phyloP scores from a whole-genome alignment of 2,329 filamentous ascomycete species.

The Alternaria consortialis region DNA sequence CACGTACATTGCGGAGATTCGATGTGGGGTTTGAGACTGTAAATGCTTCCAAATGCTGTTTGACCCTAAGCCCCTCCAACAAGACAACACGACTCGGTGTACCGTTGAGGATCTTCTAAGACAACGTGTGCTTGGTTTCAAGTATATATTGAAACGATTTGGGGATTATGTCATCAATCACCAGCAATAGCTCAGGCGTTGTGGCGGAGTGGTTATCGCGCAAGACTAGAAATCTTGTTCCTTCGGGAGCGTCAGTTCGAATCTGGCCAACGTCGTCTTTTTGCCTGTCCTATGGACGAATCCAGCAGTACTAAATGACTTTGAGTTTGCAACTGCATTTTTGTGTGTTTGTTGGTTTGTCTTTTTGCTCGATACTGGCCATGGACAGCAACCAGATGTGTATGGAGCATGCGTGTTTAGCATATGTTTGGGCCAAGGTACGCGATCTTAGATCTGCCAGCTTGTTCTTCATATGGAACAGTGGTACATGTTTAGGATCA shows the following conservation, averaged over 20 bases:
- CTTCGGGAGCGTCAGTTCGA: constrained; percentile 24
- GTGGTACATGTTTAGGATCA: not conserved
- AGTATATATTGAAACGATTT: no score
- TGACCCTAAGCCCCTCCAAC: not conserved
- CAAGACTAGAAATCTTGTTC: constrained; percentile 25
- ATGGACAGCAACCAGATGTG: no score
- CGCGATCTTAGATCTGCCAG: not conserved
- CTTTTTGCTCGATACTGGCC: no score
- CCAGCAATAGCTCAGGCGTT: not conserved
- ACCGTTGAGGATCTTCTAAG: no score
- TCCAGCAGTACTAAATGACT: not conserved
- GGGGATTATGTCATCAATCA: not conserved
- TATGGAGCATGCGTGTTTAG: not conserved
- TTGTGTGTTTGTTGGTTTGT: not conserved
- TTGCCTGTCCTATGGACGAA: not conserved
- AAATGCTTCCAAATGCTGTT: not conserved
- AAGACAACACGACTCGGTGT: no score
- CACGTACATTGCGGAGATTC: not conserved
- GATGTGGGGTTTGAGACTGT: not conserved
- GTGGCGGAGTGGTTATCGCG: constrained; percentile 20
- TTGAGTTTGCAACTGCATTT: no score
- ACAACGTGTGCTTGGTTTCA: no score
- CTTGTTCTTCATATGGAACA: not conserved
- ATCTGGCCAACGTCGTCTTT: constrained; percentile 22
- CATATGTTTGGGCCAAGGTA: not conserved